Base-by-base conservation (phyloP, 148 eudicot species). In the Cornus suecica region DNA sequence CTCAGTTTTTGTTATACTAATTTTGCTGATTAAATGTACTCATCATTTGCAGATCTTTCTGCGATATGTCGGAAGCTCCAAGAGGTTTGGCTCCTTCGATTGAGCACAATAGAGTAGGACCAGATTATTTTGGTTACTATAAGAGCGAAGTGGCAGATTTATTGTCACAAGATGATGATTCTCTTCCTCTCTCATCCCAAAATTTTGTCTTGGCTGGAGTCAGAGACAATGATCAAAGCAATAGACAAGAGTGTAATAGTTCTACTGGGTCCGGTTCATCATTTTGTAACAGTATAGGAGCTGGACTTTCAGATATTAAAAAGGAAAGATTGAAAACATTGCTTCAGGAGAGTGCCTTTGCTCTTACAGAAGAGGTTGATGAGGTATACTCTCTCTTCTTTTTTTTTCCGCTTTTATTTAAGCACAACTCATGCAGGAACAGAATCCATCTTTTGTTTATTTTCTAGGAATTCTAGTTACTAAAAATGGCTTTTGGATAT, bases 101-200 rank as follows among this genome's bases (percentile, higher is more conserved):
- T 25, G 82, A 83, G 58, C 77, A 31, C 25, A 65, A 69, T 37
- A 78, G 42, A 71, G 24, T 76, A 61, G 88, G 88, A 68, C 92
- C 94, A 9, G 92, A 92, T 77, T 76, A 82, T 68, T 86, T 90
- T 73, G 85, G 92, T 61, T 88, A 86, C 72, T 92, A 80, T 82
- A 68, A 74, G 66, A 81, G 74, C 26, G 90, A 88, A 77, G 73
- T 87, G 18, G 70, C 68, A 24, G 81, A 79, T 69, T 79, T 90
- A 24, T 80, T 90, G 68, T 80, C 88, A 7, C 83, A 54, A 25
- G 83, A 81, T 23, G 89, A 88, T 8, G 79, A 63, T 69, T 74
- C 70, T 76, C 66, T 78, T 28, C 81, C 81, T 60, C 71, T 69
- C 52, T 28, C 84, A 22, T 76, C 79, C 26, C 79, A 72, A 70